Evolutionary conservation across 169 alveolate species (phyloP).

Genomic region (Eimeria falciformis): DNA sequence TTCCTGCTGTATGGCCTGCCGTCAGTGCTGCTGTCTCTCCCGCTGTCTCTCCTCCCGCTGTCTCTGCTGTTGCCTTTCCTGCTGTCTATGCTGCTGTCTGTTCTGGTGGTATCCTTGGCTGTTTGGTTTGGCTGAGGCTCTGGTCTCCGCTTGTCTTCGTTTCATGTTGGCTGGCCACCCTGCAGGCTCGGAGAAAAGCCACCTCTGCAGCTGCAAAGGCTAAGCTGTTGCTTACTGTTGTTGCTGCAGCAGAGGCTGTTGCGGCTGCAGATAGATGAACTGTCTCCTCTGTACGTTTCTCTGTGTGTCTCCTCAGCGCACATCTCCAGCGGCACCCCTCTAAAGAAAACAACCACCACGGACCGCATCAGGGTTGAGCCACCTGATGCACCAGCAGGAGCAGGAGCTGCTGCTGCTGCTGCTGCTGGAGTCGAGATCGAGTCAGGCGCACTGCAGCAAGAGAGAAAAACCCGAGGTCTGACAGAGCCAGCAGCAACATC

Average conservation of each 20-base stretch:
- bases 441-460: background rate
- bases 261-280: no score
- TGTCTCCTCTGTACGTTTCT: background rate
- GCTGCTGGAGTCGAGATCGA: background rate
- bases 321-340: conserved; percentile 31
- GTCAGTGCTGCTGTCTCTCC: background rate
- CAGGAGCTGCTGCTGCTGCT: conserved; percentile 25
- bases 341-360: conserved; percentile 10
- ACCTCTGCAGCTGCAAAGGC: background rate
- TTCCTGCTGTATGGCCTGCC: background rate
- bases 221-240: no score
- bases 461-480: background rate
- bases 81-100: background rate
- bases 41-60: background rate
- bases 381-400: conserved; percentile 11
- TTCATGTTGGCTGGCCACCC: no score
- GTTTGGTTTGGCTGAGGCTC: no score
- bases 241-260: no score
- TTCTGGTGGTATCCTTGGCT: background rate
- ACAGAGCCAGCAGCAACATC: background rate
- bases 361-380: no score
- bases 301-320: background rate
- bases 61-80: background rate
- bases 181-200: no score
- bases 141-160: no score